Base-by-base conservation (phyloP, 139 green algal species). In the Chlorella vulgaris region DNA sequence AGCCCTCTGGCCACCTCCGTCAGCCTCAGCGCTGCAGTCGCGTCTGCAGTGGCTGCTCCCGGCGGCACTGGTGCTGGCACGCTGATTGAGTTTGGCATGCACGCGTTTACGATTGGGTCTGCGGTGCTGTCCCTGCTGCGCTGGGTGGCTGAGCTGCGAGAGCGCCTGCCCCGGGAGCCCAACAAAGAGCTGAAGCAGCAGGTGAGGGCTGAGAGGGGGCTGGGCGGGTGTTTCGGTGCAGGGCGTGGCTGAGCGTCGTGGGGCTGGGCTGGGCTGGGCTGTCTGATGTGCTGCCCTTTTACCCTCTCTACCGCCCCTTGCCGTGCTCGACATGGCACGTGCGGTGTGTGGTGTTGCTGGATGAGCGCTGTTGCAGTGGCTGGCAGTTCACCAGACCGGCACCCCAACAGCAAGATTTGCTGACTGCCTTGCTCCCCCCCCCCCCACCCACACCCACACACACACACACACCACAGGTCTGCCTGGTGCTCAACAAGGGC, bases 81-180 rank as follows among this genome's bases (percentile, higher is more conserved):
- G 4, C 8, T 77, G 28, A 76, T 89, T 18, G 86, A 90, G 51
- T 90, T 89, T 80, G 84, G 86, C 79, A 89, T 90, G 84, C 86
- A 90, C 60, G 86, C 86, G 28, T 90, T 90, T 81, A 90, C 84
- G 5, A 62, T 90, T 42, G 86, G 86, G 35, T 81, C 74, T 5
- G 86, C 86, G 19, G 80, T 90, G 67, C 71, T 90, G 35, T 76
- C 74, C 62, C 55, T 90, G 77, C 65, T 89, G 53, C 65, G 86
- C 60, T 90, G 86, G 86, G 60, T 90, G 79, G 61, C 74, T 8
- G 86, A 90, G 76, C 60, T 90, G 42, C 74, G 85, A 26, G 75
- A 90, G 65, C 69, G 86, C 8, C 75, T 91, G 69, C 70, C 74
- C 22, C 36, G 61, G 2, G 84, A 86, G 68, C 79, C 53, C 1